These are phyloP conservation scores for Fusarium sp. DNA, from an alignment of 2,329 filamentous ascomycete species.

Conservation along the genomic window DNA sequence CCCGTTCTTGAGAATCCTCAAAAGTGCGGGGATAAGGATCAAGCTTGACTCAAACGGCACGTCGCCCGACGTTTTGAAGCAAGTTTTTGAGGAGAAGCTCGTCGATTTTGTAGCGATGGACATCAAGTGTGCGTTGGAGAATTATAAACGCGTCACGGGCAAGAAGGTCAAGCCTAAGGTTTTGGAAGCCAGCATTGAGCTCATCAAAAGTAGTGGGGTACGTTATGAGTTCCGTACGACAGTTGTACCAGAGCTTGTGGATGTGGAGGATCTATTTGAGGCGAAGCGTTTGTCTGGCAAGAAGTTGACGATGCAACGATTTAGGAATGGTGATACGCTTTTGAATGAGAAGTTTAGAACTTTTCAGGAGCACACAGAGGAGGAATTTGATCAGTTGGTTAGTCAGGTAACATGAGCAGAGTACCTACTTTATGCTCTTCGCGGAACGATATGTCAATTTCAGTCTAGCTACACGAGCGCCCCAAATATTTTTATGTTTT, in stretches of 20 bases:
- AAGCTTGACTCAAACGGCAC: constrained; percentile 44
- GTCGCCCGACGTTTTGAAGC: neutral
- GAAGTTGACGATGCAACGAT: constrained; percentile 40
- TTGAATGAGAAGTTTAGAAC: constrained; percentile 12
- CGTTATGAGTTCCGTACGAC: constrained; percentile 42
- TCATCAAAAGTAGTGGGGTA: constrained; percentile 38
- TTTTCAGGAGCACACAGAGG: constrained; percentile 35
- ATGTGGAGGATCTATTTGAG: constrained; percentile 42
- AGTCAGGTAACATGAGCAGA: constrained; percentile 21
- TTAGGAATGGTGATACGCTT: constrained; percentile 28
- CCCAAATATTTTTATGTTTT: neutral
- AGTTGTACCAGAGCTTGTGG: constrained; percentile 36
- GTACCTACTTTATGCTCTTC: neutral
- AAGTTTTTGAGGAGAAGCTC: constrained; percentile 24
- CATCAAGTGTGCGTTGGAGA: constrained; percentile 43
- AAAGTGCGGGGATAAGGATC: constrained; percentile 13
- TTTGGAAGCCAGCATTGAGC: constrained; percentile 30
- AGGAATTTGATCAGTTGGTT: constrained; percentile 37
- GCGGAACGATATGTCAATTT: accelerated
- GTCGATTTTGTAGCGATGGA: constrained; percentile 43
- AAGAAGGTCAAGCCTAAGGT: constrained; percentile 31
- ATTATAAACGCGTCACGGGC: constrained; percentile 40
- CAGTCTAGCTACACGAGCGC: too few relatives aligned
- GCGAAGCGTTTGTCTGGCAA: constrained; percentile 39
- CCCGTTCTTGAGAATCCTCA: constrained; percentile 35